phyloP scores from a whole-genome alignment of 129 eudicot genomes.

The Artemisia tridentata region DNA sequence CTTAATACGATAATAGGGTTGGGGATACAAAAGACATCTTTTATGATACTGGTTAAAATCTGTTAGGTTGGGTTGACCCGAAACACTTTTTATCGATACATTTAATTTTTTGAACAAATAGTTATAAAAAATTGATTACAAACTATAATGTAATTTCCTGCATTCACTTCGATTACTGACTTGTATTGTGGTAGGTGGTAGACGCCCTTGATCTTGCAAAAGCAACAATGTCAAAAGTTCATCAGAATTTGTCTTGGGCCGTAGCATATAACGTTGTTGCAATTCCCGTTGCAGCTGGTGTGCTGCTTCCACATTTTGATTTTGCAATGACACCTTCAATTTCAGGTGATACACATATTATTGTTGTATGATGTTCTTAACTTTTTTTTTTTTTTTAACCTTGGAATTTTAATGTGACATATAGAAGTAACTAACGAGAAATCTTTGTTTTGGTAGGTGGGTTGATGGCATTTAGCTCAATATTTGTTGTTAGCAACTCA shows the following conservation, averaged over 20 bases:
- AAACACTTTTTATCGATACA: no score
- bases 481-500: constrained; percentile 87
- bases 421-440: neutral
- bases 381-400: neutral
- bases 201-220: constrained; percentile 90
- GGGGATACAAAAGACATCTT: no score
- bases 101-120: no score
- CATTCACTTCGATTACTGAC: neutral
- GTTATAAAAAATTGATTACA: no score
- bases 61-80: no score
- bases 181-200: constrained; percentile 53
- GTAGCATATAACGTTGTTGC: constrained; percentile 87
- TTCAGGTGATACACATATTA: constrained; percentile 49
- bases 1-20: no score
- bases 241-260: constrained; percentile 91
- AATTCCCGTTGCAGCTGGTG: constrained; percentile 87
- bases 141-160: no score
- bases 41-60: no score
- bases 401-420: neutral
- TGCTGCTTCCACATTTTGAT: constrained; percentile 82
- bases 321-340: constrained; percentile 98
- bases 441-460: constrained; percentile 61
- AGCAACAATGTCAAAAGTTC: constrained; percentile 92
- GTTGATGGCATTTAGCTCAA: constrained; percentile 92
- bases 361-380: neutral